These are phyloP conservation scores for Pyropia haitanensis DNA, from an alignment of 23 red algal species.

Conservation along the genomic window DNA sequence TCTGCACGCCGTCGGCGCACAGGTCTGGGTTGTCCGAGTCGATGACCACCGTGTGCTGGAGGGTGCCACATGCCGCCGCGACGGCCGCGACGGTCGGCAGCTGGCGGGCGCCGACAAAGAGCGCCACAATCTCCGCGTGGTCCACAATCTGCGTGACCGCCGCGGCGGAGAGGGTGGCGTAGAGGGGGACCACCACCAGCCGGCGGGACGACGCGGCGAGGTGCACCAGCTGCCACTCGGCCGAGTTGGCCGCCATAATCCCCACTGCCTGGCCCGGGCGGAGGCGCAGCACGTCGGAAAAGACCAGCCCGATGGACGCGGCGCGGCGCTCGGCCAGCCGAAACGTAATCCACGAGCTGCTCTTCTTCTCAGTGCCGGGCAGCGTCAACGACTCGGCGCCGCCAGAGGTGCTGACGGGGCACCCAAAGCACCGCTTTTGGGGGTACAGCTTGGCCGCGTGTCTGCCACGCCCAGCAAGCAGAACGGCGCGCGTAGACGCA, in stretches of 20 bases:
- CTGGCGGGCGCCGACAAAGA: constrained; percentile 11
- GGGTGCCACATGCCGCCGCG: not conserved
- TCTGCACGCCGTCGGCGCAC: not conserved
- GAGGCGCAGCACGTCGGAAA: constrained; percentile 3
- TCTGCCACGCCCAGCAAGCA: too few relatives aligned
- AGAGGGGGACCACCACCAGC: constrained; percentile 26
- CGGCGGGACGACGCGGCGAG: constrained; percentile 15
- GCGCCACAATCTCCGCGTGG: constrained; percentile 23
- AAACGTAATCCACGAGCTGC: too few relatives aligned
- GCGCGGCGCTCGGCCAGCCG: not conserved
- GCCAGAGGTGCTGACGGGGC: too few relatives aligned
- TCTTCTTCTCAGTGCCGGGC: too few relatives aligned
- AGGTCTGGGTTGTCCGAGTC: not conserved
- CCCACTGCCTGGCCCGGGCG: constrained; percentile 9
- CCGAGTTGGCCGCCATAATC: constrained; percentile 24
- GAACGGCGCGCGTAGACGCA: too few relatives aligned
- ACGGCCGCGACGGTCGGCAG: not conserved
- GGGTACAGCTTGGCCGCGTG: too few relatives aligned
- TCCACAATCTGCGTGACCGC: constrained; percentile 13
- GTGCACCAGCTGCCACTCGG: constrained; percentile 18
- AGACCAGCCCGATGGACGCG: constrained; percentile 2
- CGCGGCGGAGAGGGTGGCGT: constrained; percentile 18
- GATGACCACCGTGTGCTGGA: not conserved
- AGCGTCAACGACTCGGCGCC: too few relatives aligned
- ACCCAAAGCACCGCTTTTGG: too few relatives aligned